Percentiles rank a stretch among this genome's conserved stretches.
Evolutionary conservation across 352 stramenopile species (phyloP).

Genomic region (Thraustochytrium sp.): DNA sequence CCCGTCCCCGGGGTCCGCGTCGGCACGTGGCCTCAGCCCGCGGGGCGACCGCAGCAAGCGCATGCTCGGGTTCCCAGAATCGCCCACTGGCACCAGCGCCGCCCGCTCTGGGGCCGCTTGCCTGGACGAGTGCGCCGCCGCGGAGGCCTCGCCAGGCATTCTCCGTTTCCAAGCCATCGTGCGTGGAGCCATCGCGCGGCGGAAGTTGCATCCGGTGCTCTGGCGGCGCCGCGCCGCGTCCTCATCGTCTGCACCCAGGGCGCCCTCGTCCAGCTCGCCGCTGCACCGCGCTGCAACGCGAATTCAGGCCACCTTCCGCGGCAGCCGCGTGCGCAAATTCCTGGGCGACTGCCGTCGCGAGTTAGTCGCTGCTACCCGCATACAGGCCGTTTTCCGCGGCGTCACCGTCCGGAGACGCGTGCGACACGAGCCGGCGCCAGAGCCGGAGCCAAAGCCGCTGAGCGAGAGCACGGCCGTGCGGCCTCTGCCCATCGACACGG

Average conservation of each 20-base stretch:
- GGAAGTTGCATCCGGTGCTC: not conserved
- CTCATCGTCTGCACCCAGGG: not conserved
- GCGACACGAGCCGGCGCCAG: not conserved
- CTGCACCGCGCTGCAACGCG: not conserved
- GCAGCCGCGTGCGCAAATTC: not conserved
- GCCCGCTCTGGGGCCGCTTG: not conserved
- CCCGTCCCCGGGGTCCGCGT: not conserved
- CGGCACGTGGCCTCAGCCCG: not conserved
- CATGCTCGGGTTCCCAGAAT: not conserved
- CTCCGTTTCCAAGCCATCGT: constrained; percentile 1
- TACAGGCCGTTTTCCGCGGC: not conserved
- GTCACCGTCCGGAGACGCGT: not conserved
- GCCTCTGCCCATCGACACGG: too few relatives aligned
- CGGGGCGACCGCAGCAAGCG: not conserved
- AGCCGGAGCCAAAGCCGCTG: not conserved
- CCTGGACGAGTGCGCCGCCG: too few relatives aligned
- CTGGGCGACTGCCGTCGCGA: not conserved
- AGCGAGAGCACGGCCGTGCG: too few relatives aligned
- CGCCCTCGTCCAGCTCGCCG: not conserved
- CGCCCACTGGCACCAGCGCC: not conserved
- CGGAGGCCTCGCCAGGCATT: too few relatives aligned
- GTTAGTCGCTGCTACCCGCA: not conserved
- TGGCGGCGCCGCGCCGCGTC: not conserved
- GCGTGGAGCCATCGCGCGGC: not conserved
- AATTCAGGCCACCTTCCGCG: constrained; percentile 1